Base-by-base conservation (phyloP, 352 stramenopile species). In the Globisporangium yorkense region DNA sequence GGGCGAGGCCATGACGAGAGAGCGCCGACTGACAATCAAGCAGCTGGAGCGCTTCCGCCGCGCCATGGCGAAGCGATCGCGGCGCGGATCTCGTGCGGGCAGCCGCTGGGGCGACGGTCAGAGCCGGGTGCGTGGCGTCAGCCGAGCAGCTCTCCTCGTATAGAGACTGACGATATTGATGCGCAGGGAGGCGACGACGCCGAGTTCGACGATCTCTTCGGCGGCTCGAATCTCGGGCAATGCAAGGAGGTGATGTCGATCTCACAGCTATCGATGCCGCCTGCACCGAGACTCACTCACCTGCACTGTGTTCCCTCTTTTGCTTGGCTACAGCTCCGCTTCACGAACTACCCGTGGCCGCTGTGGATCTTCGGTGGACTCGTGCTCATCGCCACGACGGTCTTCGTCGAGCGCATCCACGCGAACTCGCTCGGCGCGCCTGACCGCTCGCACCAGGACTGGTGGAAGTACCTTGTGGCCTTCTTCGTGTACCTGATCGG, bases 391-490 rank as follows among this genome's bases (percentile, higher is more conserved):
- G 71, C 65, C 5, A 77, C 79, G 44, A 75, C 75, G 0, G 59
- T 89, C 16, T 89, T 88, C 56, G 70, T 85, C 27, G 61, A 82
- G 43, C 74, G 78, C 24, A 72, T 88, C 21, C 55, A 82, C 52
- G 61, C 58, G 18, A 60, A 77, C 15, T 58, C 62, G 1, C 56
- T 70, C 24, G 52, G 51, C 8, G 54, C 63, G 12, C 40, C 51
- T n/a, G 46, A 13, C n/a, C 63, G 29, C 18, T 31, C 15, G 2
- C 58, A 55, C 29, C 48, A 66, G 18, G 68, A 70, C 48, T 86
- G 77, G 77, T 87, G 79, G 79, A 88, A 89, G 56, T 87, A 89
- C 71, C 41, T 85, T 13, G 77, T 89, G 10, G 77, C 73, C 0
- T 59, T 67, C 12, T 56, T 77, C 40, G 72, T 89, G 44, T 87